Evolutionary conservation across 352 stramenopile genomes (phyloP).

Genomic region (Phytophthora brassicae): DNA sequence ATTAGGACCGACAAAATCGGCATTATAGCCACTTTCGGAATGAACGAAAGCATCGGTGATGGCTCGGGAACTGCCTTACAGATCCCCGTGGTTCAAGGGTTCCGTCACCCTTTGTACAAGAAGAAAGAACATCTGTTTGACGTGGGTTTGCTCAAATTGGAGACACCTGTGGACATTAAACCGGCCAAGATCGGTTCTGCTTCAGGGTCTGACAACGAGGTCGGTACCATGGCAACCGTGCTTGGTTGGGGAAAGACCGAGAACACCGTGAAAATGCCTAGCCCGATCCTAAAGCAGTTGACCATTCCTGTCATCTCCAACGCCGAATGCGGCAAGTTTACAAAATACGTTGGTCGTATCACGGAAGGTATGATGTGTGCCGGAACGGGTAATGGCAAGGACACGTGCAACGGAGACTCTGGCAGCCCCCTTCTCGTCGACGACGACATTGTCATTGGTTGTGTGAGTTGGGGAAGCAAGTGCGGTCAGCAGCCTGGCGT

Average conservation of each 20-base stretch:
- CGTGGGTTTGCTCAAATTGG: constrained; percentile 57
- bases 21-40: constrained; percentile 30
- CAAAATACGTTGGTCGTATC: constrained; percentile 50
- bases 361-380: constrained; percentile 67
- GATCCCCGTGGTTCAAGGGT: constrained; percentile 7
- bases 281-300: constrained; percentile 43
- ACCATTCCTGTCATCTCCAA: constrained; percentile 62
- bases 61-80: constrained; percentile 1
- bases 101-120: constrained; percentile 31
- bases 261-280: constrained; percentile 10
- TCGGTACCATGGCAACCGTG: constrained; percentile 50
- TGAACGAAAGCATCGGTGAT: constrained; percentile 17
- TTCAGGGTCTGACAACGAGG: constrained; percentile 52
- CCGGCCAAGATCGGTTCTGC: constrained; percentile 36
- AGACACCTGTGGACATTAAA: constrained; percentile 35
- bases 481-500: constrained; percentile 56
- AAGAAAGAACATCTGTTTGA: constrained; percentile 45
- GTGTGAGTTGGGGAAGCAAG: constrained; percentile 71
- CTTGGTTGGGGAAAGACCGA: constrained; percentile 62
- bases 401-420: constrained; percentile 73
- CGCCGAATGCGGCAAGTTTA: constrained; percentile 46
- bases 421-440: constrained; percentile 54
- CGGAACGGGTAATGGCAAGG: constrained; percentile 41
- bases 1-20: constrained; percentile 33
- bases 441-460: constrained; percentile 48